phyloP scores from a whole-genome alignment of 192 early-diverging fungal species.

The Podila epicladia region DNA sequence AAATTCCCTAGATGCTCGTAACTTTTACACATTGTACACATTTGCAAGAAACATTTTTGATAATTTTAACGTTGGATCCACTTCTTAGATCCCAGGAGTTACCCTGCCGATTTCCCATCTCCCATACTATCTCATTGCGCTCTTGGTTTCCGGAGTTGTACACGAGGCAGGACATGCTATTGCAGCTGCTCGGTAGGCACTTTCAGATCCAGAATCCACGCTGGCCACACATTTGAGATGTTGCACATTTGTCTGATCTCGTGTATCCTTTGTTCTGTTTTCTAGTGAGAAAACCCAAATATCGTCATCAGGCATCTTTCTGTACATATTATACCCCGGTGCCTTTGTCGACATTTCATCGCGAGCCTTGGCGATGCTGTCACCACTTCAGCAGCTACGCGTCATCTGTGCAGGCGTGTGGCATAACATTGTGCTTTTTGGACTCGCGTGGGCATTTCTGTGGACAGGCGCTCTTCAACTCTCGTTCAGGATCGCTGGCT shows the following conservation, averaged over 20 bases:
- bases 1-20: neutral
- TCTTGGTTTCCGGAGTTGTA: conserved; percentile 69
- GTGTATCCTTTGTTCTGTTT: neutral
- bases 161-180: conserved; percentile 83
- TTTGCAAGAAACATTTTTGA: neutral
- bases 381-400: conserved; percentile 59
- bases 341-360: conserved; percentile 77
- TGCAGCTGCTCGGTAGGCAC: conserved; percentile 69
- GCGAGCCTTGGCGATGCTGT: conserved; percentile 50
- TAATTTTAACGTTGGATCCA: neutral
- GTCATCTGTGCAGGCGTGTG: conserved; percentile 82
- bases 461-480: conserved; percentile 56
- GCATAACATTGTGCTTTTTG: conserved; percentile 72
- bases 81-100: conserved; percentile 75
- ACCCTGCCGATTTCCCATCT: conserved; percentile 75
- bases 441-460: conserved; percentile 51
- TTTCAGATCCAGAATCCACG: too few relatives aligned
- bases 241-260: neutral
- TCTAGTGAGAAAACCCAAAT: conserved; percentile 68
- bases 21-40: neutral
- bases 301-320: conserved; percentile 69
- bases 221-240: too few relatives aligned
- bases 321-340: conserved; percentile 77
- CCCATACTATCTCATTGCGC: conserved; percentile 71
- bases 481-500: conserved; percentile 54